Evolutionary conservation across 2,329 filamentous ascomycete species (phyloP).

Genomic region (Talaromyces pinophilus): DNA sequence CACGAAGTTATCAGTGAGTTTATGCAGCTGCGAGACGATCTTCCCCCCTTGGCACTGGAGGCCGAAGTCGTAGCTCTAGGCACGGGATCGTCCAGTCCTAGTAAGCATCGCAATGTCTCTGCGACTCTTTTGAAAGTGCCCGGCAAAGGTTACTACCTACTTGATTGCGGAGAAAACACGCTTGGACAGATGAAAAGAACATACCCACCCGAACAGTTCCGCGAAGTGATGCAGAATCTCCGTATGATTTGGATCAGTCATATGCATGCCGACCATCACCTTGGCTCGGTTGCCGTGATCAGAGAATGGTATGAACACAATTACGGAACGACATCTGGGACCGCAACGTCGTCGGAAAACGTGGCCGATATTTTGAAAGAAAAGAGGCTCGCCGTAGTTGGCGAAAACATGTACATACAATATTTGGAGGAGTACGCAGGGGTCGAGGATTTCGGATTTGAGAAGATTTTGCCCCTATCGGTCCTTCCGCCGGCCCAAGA

Average conservation of each 20-base stretch:
- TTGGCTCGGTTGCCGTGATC: slow-evolving; percentile 80
- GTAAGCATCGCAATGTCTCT: slow-evolving; percentile 94
- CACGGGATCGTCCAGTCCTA: slow-evolving; percentile 86
- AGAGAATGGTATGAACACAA: slow-evolving; percentile 72
- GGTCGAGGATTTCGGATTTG: slow-evolving; percentile 75
- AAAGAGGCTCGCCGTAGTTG: slow-evolving; percentile 64
- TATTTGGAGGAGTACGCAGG: slow-evolving; percentile 79
- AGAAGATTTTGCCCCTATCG: slow-evolving; percentile 54
- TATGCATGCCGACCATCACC: slow-evolving; percentile 92
- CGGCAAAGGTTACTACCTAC: slow-evolving; percentile 79
- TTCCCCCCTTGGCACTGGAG: slow-evolving; percentile 65
- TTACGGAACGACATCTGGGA: slow-evolving; percentile 48
- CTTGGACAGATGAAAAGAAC: slow-evolving; percentile 80
- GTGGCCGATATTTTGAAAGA: slow-evolving; percentile 42
- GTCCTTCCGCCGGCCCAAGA: slow-evolving; percentile 35
- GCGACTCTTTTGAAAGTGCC: slow-evolving; percentile 82
- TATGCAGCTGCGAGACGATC: slow-evolving; percentile 58
- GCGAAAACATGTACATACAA: slow-evolving; percentile 68
- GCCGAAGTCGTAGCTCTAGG: slow-evolving; percentile 84
- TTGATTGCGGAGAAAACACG: slow-evolving; percentile 92
- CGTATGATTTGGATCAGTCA: slow-evolving; percentile 91
- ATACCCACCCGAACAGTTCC: slow-evolving; percentile 65
- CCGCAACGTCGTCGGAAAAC: slow-evolving; percentile 33
- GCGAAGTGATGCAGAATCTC: slow-evolving; percentile 73
- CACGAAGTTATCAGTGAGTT: slow-evolving; percentile 36